Base-by-base conservation (phyloP, 2,329 filamentous ascomycete genomes). In the Fusarium multiceps region DNA sequence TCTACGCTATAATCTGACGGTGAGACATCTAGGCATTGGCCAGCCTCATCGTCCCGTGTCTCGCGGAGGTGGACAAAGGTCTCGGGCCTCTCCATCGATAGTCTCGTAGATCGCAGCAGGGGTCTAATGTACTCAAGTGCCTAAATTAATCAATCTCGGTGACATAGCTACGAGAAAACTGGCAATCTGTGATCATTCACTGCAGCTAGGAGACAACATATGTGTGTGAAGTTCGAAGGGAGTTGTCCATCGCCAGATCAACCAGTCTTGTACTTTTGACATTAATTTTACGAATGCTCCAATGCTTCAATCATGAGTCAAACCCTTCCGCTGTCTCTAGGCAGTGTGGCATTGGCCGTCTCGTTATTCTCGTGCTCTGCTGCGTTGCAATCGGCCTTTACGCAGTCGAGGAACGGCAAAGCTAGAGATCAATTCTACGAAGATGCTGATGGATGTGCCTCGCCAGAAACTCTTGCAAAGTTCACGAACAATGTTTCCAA, bases 371-470 rank as follows among this genome's bases (percentile, higher is more conserved):
- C 77, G 0, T 37, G 49, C 2, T 13, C 55, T 25, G 25, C 25
- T 41, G 78, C 81, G 4, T 41, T 80, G 7, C 81, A 78, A 6
- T 77, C 78, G 18, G 28, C 79, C n/a, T 57, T 75, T 75, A 43
- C 65, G 11, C 81, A 81, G 47, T 60, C 74, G 34, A 78, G 74
- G 21, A 72, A 73, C 50, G 75, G 74, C 27, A 75, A 73, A 7
- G 77, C 79, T 16, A 79, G 78, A 58, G 80, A 84, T 32, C 78
- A 83, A 4, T 80, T 83, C 12, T 94, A 93, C 74, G 82, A 89
- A 69, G 92, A 94, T 75, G 81, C 84, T 60, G 92, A 94, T 79
- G 92, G 92, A 48, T 83, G 85, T 66, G 90, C 89, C 34, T 90
- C 88, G 0, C 83, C 87, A 37, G 87, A 90, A 73, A 87, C 89